These are phyloP conservation scores for Mortierella antarctica DNA, from an alignment of 192 early-diverging fungal species.

Conservation along the genomic window DNA sequence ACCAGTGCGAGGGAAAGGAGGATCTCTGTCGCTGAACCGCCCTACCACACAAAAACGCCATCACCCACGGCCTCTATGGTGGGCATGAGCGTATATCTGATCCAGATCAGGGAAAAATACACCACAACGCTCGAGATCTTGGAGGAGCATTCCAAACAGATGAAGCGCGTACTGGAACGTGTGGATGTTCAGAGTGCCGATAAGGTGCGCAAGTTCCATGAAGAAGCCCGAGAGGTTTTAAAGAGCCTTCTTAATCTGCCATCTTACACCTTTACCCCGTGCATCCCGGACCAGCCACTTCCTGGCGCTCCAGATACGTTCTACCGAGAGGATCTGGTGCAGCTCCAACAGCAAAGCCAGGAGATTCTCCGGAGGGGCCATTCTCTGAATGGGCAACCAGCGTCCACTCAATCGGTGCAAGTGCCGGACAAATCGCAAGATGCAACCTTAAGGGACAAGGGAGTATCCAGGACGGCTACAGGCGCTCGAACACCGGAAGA, in stretches of 20 bases:
- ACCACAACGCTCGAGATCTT: constrained; percentile 25
- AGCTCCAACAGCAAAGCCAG: constrained; percentile 33
- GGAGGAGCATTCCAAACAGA: constrained; percentile 25
- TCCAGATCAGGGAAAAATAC: constrained; percentile 33
- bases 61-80: neutral
- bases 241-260: constrained; percentile 23
- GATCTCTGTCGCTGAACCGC: constrained; percentile 13
- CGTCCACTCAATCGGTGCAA: neutral
- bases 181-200: constrained; percentile 25
- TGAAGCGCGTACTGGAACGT: constrained; percentile 36
- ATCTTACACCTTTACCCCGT: constrained; percentile 27
- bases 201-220: constrained; percentile 27
- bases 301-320: constrained; percentile 48
- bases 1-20: constrained; percentile 4
- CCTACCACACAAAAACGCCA: neutral
- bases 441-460: neutral
- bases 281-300: constrained; percentile 32
- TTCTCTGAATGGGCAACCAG: neutral
- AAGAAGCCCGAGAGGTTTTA: constrained; percentile 22
- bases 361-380: constrained; percentile 19
- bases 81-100: constrained; percentile 18
- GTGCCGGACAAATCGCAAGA: neutral
- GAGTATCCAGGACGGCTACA: neutral
- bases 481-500: neutral
- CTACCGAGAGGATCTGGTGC: constrained; percentile 42